Percentiles rank a stretch among this genome's conserved stretches.
These are phyloP conservation scores for Plectosphaerella sp. DNA, from an alignment of 2,329 filamentous ascomycete genomes.

Conservation along the genomic window DNA sequence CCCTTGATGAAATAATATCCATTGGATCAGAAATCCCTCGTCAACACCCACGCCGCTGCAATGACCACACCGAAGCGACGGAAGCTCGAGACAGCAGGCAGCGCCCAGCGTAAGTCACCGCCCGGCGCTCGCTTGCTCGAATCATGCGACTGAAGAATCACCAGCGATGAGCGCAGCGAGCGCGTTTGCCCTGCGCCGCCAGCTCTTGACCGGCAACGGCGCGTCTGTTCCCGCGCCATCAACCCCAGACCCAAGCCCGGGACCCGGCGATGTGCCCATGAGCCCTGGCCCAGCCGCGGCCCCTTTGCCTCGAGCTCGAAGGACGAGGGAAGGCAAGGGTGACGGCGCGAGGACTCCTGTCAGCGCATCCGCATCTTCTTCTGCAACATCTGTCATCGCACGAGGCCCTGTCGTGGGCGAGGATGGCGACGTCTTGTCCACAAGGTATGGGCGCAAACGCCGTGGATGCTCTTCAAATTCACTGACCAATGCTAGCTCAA, in stretches of 20 bases:
- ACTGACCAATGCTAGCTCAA: slow-evolving; percentile 9
- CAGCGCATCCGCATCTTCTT: not conserved
- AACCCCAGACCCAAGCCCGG: not conserved
- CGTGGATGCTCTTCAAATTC: too few relatives aligned
- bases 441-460: not conserved
- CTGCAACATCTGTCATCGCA: not conserved
- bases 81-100: slow-evolving; percentile 28
- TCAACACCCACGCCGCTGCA: not conserved
- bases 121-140: too few relatives aligned
- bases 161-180: slow-evolving; percentile 38
- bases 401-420: too few relatives aligned
- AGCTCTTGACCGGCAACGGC: slow-evolving; percentile 15
- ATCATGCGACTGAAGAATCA: slow-evolving; percentile 3
- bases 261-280: not conserved
- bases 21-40: too few relatives aligned
- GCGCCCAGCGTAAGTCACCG: slow-evolving; percentile 25
- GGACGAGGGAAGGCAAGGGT: not conserved
- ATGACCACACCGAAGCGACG: slow-evolving; percentile 33
- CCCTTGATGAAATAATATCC: too few relatives aligned
- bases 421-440: not conserved
- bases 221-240: not conserved
- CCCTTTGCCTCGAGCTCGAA: not conserved
- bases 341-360: too few relatives aligned
- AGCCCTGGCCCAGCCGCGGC: not conserved
- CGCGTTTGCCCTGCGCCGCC: slow-evolving; percentile 38